Evolutionary conservation across 192 early-diverging fungal species (phyloP).

Genomic region (Backusella sp.): DNA sequence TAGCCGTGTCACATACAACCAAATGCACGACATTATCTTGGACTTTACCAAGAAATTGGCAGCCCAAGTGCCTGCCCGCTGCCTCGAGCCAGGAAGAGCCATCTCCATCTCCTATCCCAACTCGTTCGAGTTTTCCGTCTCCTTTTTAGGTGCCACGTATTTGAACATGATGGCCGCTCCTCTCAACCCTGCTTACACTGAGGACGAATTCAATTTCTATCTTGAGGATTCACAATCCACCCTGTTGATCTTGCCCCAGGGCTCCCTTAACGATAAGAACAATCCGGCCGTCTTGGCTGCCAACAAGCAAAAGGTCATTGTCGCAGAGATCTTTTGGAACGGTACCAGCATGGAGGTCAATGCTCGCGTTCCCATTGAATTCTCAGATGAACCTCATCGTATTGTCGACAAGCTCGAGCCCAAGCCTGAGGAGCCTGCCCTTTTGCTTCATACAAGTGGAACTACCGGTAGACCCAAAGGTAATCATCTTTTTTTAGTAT

Average conservation of each 20-base stretch:
- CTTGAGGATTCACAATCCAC: constrained; percentile 65
- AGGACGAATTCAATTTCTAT: constrained; percentile 74
- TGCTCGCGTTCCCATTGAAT: neutral
- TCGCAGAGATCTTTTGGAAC: constrained; percentile 61
- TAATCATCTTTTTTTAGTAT: neutral
- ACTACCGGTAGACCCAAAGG: constrained; percentile 78
- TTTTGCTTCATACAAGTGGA: constrained; percentile 81
- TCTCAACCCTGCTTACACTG: constrained; percentile 65
- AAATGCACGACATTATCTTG: constrained; percentile 21
- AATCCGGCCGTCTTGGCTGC: constrained; percentile 59
- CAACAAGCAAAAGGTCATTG: constrained; percentile 41
- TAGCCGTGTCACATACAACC: constrained; percentile 22
- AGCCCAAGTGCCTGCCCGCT: constrained; percentile 2
- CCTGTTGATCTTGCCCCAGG: constrained; percentile 63
- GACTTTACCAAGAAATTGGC: constrained; percentile 32
- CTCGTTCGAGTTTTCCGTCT: constrained; percentile 61
- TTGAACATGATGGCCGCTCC: constrained; percentile 69
- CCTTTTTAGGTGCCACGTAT: constrained; percentile 64
- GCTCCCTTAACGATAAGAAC: constrained; percentile 40
- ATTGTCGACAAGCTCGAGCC: constrained; percentile 18
- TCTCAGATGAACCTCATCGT: constrained; percentile 12
- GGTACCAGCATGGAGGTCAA: constrained; percentile 26
- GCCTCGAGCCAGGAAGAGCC: constrained; percentile 32
- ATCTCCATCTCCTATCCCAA: constrained; percentile 66
- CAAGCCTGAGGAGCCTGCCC: constrained; percentile 57